phyloP scores from a whole-genome alignment of 768 basidiomycete genomes.

The Cystobasidium ongulense region DNA sequence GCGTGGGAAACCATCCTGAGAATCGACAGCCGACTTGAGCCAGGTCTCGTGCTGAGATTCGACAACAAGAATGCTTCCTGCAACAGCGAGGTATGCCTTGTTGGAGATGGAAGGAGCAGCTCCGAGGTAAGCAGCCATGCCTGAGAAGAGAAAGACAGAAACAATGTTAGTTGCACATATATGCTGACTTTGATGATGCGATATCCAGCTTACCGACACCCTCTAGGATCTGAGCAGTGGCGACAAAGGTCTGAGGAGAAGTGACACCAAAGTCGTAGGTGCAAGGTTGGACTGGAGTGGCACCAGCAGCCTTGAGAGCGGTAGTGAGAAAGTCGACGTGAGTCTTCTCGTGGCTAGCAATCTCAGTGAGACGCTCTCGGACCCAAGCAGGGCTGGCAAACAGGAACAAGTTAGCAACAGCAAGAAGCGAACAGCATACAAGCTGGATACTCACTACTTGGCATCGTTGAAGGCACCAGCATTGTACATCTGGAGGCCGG shows the following conservation, averaged over 20 bases:
- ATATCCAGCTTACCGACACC: constrained; percentile 45
- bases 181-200: too few relatives aligned
- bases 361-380: constrained; percentile 24
- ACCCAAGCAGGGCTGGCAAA: constrained; percentile 35
- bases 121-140: constrained; percentile 18
- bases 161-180: too few relatives aligned
- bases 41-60: constrained; percentile 46
- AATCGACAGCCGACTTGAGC: constrained; percentile 38
- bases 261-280: constrained; percentile 52
- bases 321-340: constrained; percentile 55
- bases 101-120: constrained; percentile 23
- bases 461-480: constrained; percentile 49
- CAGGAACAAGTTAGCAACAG: constrained; percentile 47
- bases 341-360: constrained; percentile 51
- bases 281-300: constrained; percentile 49
- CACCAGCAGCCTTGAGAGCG: constrained; percentile 39
- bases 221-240: constrained; percentile 53
- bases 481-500: constrained; percentile 48
- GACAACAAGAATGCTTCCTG: constrained; percentile 56
- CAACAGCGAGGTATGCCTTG: constrained; percentile 51
- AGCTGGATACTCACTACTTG: constrained; percentile 46
- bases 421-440: constrained; percentile 40
- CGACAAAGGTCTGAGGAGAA: constrained; percentile 52
- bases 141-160: constrained; percentile 49
- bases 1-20: constrained; percentile 52